A percentile compares a stretch with the other conserved stretches of the same genome.
Evolutionary conservation across 2,329 filamentous ascomycete genomes (phyloP).

Genomic region (Sporothrix brasiliensis): DNA sequence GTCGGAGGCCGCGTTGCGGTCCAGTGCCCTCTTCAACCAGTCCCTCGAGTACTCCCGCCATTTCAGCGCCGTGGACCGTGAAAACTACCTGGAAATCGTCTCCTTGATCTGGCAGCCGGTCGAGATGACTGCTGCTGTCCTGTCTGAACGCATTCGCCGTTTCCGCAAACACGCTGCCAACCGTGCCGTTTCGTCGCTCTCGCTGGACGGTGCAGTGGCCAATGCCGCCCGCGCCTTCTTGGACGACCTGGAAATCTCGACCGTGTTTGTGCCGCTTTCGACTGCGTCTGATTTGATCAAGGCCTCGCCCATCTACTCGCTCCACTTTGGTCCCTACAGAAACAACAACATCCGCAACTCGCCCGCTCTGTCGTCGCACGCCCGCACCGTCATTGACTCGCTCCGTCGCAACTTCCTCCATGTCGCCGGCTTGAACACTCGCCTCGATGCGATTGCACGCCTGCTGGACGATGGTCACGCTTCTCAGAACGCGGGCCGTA

Average conservation of each 20-base stretch:
- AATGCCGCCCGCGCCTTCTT: slow-evolving; percentile 53
- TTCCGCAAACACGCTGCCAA: slow-evolving; percentile 33
- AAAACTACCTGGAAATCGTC: slow-evolving; percentile 50
- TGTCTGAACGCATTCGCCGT: slow-evolving; percentile 40
- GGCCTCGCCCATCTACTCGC: slow-evolving; percentile 48
- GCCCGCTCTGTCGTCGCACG: slow-evolving; percentile 45
- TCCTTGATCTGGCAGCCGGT: slow-evolving; percentile 54
- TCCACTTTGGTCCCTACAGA: slow-evolving; percentile 46
- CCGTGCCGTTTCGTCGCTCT: slow-evolving; percentile 35
- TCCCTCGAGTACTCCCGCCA: slow-evolving; percentile 50
- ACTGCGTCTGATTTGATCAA: slow-evolving; percentile 44
- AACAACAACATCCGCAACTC: slow-evolving; percentile 36
- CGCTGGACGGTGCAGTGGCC: slow-evolving; percentile 46
- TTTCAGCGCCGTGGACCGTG: slow-evolving; percentile 46
- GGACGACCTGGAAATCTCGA: slow-evolving; percentile 55
- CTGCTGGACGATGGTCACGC: slow-evolving; percentile 41
- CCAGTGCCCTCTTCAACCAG: slow-evolving; percentile 51
- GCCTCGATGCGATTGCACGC: slow-evolving; percentile 45
- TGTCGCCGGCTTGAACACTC: slow-evolving; percentile 32
- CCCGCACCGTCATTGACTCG: slow-evolving; percentile 44
- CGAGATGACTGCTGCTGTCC: slow-evolving; percentile 40
- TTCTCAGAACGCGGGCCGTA: not conserved
- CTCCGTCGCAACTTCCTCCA: slow-evolving; percentile 45
- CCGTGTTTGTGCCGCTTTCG: slow-evolving; percentile 43
- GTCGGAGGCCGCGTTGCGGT: slow-evolving; percentile 44